These are phyloP conservation scores for Trichosphaerium sp. DNA, from an alignment of 78 protist species.

Conservation along the genomic window DNA sequence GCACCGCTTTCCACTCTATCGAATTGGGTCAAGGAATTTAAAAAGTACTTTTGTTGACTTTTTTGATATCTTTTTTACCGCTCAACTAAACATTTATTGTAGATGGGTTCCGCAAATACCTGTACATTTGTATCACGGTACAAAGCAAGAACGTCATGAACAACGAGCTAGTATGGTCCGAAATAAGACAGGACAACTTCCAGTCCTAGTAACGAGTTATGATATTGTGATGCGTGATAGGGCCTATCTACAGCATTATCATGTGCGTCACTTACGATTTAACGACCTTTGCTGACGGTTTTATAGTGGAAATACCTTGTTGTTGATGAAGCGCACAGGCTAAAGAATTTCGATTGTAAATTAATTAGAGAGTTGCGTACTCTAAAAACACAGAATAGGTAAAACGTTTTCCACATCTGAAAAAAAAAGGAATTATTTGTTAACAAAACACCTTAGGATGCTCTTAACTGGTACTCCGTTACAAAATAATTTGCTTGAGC, in stretches of 20 bases:
- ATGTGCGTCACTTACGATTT: not conserved
- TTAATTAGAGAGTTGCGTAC: not conserved
- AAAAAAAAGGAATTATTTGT: not conserved
- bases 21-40: conserved; percentile 87
- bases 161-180: not conserved
- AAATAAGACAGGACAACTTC: not conserved
- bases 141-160: conserved; percentile 13
- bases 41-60: not conserved
- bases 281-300: not conserved
- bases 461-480: conserved; percentile 96
- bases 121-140: conserved; percentile 60
- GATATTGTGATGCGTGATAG: conserved; percentile 45
- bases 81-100: not conserved
- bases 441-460: conserved; percentile 13
- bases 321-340: conserved; percentile 78
- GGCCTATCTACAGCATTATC: conserved; percentile 10
- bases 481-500: conserved; percentile 82
- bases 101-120: conserved; percentile 73
- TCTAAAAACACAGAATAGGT: not conserved
- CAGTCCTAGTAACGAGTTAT: conserved; percentile 58
- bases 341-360: conserved; percentile 39
- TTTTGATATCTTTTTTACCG: not conserved
- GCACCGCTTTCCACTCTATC: conserved; percentile 92
- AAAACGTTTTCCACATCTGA: not conserved
- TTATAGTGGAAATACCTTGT: conserved; percentile 52